These are phyloP conservation scores for Solanum piurae DNA, from an alignment of 257 asterid genomes.

Conservation along the genomic window DNA sequence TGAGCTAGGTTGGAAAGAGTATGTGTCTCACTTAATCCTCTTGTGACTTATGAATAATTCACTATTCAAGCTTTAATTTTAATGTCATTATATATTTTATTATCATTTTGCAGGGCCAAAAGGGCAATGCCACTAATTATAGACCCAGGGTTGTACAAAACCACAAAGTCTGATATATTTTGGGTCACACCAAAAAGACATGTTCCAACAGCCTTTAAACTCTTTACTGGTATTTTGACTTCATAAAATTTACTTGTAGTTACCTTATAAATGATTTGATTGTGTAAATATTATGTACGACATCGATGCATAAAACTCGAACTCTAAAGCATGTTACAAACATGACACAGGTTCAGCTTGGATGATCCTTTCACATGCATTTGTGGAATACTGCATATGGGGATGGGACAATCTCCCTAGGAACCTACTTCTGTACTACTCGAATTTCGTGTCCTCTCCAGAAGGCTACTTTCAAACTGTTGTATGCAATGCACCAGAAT, in stretches of 20 bases:
- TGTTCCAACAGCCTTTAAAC: constrained; percentile 36
- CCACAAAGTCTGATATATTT: constrained; percentile 27
- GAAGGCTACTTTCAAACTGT: constrained; percentile 95
- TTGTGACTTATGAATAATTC: background rate
- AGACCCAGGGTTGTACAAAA: constrained; percentile 40
- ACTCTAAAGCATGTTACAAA: background rate
- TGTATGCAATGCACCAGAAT: constrained; percentile 76
- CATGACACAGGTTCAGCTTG: constrained; percentile 80
- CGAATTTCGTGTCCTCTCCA: constrained; percentile 87
- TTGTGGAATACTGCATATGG: constrained; percentile 79
- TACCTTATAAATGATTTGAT: background rate
- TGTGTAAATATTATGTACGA: background rate
- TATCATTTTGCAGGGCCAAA: constrained; percentile 12
- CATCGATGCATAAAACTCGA: rapidly evolving
- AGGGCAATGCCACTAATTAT: constrained; percentile 40
- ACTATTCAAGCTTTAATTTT: background rate
- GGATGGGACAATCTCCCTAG: constrained; percentile 98
- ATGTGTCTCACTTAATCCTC: background rate
- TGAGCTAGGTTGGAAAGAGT: constrained; percentile 44
- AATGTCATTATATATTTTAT: background rate
- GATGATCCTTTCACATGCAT: constrained; percentile 76
- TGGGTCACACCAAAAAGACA: constrained; percentile 25
- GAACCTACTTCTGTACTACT: constrained; percentile 80
- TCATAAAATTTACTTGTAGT: background rate
- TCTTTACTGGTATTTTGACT: constrained; percentile 33